Evolutionary conservation across 495 filamentous ascomycete genomes (phyloP).

Genomic region (Penicillium paradoxum): DNA sequence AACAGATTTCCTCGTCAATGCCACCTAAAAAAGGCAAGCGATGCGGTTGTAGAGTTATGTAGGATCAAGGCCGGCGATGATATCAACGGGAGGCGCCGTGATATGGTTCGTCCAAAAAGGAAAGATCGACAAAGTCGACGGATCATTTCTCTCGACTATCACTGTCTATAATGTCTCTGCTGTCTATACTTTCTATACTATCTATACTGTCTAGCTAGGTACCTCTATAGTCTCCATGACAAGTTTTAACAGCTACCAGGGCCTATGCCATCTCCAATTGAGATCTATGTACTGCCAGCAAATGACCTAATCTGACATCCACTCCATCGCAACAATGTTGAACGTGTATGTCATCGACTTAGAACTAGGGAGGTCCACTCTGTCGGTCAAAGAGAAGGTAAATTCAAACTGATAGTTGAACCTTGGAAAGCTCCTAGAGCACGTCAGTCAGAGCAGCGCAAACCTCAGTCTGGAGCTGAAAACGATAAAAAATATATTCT

Average conservation of each 20-base stretch:
- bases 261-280: too few species aligned
- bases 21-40: neutral
- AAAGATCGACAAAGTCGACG: too few species aligned
- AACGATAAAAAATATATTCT: neutral
- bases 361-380: too few species aligned
- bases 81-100: neutral
- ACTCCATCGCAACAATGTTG: too few species aligned
- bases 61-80: neutral
- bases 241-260: too few species aligned
- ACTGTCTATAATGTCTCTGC: neutral
- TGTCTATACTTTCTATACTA: neutral
- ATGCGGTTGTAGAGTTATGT: neutral
- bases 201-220: too few species aligned
- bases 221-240: too few species aligned
- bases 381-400: neutral
- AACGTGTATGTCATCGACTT: too few species aligned
- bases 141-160: neutral
- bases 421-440: neutral
- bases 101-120: neutral
- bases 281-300: neutral
- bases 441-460: neutral
- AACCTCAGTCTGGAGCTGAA: neutral
- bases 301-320: too few species aligned
- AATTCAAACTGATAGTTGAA: too few species aligned
- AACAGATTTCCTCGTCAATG: neutral